phyloP scores from a whole-genome alignment of 257 asterid genomes.

The Fraxinus pennsylvanica region DNA sequence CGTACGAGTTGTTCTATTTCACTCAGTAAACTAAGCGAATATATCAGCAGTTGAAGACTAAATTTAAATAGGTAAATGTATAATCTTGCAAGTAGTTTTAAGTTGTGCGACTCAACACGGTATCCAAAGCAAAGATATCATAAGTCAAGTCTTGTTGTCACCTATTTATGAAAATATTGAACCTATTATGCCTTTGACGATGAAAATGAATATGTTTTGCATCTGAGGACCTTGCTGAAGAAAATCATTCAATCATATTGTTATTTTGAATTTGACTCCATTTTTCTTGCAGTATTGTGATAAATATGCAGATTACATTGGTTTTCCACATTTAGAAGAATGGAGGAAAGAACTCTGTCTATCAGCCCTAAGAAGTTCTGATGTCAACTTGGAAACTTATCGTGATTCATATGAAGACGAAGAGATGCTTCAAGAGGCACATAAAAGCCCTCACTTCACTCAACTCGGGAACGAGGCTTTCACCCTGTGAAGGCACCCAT shows the following conservation, averaged over 20 bases:
- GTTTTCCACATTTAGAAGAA: slow-evolving; percentile 74
- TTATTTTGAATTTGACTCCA: not conserved
- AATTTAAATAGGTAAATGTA: not conserved
- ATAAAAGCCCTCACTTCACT: slow-evolving; percentile 63
- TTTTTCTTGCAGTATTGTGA: slow-evolving; percentile 68
- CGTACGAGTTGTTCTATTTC: too few species aligned
- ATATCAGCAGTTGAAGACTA: not conserved
- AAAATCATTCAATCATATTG: not conserved
- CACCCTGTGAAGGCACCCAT: slow-evolving; percentile 14
- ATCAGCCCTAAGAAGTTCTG: slow-evolving; percentile 48
- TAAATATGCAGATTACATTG: slow-evolving; percentile 60
- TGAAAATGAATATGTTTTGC: too few species aligned
- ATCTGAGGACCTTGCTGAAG: not conserved
- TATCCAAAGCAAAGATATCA: not conserved
- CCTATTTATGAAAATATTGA: too few species aligned
- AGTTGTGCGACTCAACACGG: not conserved
- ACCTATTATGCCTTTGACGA: not conserved
- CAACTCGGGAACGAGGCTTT: slow-evolving; percentile 37
- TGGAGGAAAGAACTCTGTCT: slow-evolving; percentile 76
- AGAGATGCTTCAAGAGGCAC: slow-evolving; percentile 74
- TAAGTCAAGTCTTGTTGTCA: not conserved
- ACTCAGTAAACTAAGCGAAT: too few species aligned
- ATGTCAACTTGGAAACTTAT: slow-evolving; percentile 57
- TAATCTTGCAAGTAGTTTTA: not conserved
- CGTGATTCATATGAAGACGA: slow-evolving; percentile 69